Evolutionary conservation across 2,329 filamentous ascomycete species (phyloP), one percentile per base, ranked within the genome.

Genomic region (Fusarium begoniae): DNA sequence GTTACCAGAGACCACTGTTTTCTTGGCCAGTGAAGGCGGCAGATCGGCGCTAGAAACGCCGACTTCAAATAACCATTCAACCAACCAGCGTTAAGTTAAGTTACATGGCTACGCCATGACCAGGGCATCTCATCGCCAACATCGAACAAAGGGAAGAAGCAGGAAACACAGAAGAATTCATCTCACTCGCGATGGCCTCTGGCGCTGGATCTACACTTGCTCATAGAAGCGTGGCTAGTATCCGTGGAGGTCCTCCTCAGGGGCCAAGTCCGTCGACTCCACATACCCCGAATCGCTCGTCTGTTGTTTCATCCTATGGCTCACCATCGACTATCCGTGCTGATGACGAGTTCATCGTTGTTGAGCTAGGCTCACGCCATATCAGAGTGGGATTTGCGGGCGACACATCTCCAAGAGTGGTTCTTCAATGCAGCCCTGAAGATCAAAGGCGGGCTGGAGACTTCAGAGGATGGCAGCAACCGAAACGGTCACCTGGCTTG

Each of bases 381-480:
- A 82, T 98, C 32, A 90, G 93, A 50, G 92, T 93, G 15, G 96
- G 96, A 1, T 96, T 98, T 80, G 94, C 95, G 11, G 95, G 95
- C 58, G 95, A 98, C 81, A 89, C 91, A 48, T 84, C 87, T 7
- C 95, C 95, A 75, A 97, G 96, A 81, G 89, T 87, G 2, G 87
- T 88, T 20, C 84, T 95, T 28, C 86, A 88, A 28, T 96, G 95
- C 81, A 90, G 91, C 1, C 94, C 94, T 0, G 92, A 95, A 72
- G 88, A 93, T 79, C 91, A 93, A 79, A 89, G 93, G 61, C 89
- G 96, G 69, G 90, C 90, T 17, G 96, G 95, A 14, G 95, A 98
- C 82, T 96, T 95, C 81, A 86, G 94, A 74, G 87, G 88, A 68
- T 96, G 92, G 92, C 83, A 87, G 66, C 84, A 85, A 84, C 84